Conservation (phyloP, 2,329 filamentous ascomycete genomes). For the Sporothrix humicola region DNA sequence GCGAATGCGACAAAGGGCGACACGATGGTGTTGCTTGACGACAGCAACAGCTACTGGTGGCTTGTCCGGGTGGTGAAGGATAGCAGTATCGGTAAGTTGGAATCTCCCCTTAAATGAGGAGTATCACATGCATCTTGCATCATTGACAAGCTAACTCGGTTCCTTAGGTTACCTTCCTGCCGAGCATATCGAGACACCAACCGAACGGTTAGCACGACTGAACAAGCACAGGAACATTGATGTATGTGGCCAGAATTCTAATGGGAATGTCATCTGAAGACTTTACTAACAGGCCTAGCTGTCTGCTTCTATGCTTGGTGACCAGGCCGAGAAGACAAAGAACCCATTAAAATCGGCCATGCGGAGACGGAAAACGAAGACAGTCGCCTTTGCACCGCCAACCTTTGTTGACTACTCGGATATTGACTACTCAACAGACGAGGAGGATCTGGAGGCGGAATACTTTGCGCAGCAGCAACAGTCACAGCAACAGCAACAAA, state of each 20-base stretch:
- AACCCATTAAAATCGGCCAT: conserved; percentile 85
- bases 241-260: conserved; percentile 58
- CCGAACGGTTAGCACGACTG: conserved; percentile 86
- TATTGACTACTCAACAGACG: conserved; percentile 81
- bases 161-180: conserved; percentile 85
- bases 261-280: too few species aligned
- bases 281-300: conserved; percentile 50
- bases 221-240: conserved; percentile 99
- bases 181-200: conserved; percentile 97
- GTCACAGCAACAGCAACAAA: conserved; percentile 42
- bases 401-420: conserved; percentile 90
- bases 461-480: conserved; percentile 44
- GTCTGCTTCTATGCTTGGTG: conserved; percentile 67
- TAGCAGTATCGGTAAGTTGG: conserved; percentile 76
- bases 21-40: conserved; percentile 96
- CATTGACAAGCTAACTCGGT: conserved; percentile 34
- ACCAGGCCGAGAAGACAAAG: conserved; percentile 76
- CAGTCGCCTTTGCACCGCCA: conserved; percentile 81
- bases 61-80: conserved; percentile 96
- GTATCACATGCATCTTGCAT: neutral
- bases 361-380: conserved; percentile 80
- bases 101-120: neutral
- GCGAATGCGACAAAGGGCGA: conserved; percentile 98
- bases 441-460: conserved; percentile 62
- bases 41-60: conserved; percentile 99